These are phyloP conservation scores for Remersonia thermophila DNA, from an alignment of 2,329 filamentous ascomycete genomes.

Conservation along the genomic window DNA sequence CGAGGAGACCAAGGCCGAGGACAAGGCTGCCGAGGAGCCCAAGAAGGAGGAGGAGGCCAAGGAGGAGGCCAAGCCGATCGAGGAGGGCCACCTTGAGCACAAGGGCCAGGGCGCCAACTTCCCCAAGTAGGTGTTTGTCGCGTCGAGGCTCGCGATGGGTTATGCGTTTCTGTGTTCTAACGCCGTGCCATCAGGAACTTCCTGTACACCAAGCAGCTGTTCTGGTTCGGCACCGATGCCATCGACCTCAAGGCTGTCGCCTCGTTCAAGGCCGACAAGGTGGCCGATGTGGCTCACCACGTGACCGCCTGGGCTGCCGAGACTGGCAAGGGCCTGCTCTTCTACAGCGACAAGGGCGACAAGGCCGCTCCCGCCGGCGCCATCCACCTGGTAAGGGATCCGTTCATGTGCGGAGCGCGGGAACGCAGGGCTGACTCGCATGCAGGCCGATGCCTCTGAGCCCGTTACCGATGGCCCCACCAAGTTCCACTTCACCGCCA, in stretches of 20 bases:
- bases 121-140: slow-evolving; percentile 61
- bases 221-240: slow-evolving; percentile 69
- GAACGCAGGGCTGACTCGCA: not conserved
- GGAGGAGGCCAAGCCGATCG: slow-evolving; percentile 40
- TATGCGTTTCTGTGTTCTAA: slow-evolving; percentile 2
- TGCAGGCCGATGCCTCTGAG: slow-evolving; percentile 50
- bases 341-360: slow-evolving; percentile 77
- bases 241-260: slow-evolving; percentile 62
- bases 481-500: slow-evolving; percentile 78
- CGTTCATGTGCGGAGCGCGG: slow-evolving; percentile 24
- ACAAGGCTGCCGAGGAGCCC: slow-evolving; percentile 26
- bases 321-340: slow-evolving; percentile 90
- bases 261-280: slow-evolving; percentile 80
- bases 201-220: slow-evolving; percentile 84
- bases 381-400: slow-evolving; percentile 63
- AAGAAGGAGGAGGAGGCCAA: slow-evolving; percentile 26
- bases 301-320: slow-evolving; percentile 80
- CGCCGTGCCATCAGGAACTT: slow-evolving; percentile 50
- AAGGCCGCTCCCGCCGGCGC: slow-evolving; percentile 71
- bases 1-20: slow-evolving; percentile 20
- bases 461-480: slow-evolving; percentile 61
- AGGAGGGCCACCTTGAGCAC: slow-evolving; percentile 78
- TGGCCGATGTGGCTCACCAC: slow-evolving; percentile 58
- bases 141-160: too few species aligned
- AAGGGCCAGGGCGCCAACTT: slow-evolving; percentile 77